Percentiles rank a stretch among this genome's conserved stretches.
Evolutionary conservation across 2,329 filamentous ascomycete genomes (phyloP).

Genomic region (Aciculosporium take): DNA sequence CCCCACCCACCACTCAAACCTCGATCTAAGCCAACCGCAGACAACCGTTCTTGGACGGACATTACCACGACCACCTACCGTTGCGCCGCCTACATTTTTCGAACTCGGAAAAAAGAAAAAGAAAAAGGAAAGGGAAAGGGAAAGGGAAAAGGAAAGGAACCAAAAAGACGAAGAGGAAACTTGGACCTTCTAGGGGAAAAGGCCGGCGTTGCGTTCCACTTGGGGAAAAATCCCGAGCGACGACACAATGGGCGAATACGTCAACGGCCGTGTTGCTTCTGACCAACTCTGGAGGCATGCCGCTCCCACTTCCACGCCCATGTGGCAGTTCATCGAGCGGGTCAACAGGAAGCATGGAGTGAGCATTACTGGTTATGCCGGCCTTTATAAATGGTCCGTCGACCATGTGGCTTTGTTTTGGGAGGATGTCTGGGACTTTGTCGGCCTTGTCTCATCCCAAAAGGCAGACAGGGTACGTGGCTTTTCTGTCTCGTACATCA

Average conservation of each 20-base stretch:
- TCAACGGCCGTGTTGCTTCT: conserved; percentile 6
- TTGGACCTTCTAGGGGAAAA: too few relatives aligned
- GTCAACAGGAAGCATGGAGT: conserved; percentile 55
- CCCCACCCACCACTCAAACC: background rate
- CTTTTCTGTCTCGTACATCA: background rate
- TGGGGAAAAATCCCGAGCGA: background rate
- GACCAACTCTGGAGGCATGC: conserved; percentile 58
- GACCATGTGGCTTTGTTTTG: conserved; percentile 65
- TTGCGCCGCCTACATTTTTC: background rate
- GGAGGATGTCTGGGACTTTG: conserved; percentile 73
- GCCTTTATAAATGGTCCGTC: conserved; percentile 78
- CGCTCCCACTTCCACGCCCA: conserved; percentile 50
- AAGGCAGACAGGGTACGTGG: conserved; percentile 42
- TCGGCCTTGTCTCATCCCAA: conserved; percentile 56
- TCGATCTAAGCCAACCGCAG: too few relatives aligned
- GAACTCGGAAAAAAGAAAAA: background rate
- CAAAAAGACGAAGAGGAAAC: too few relatives aligned
- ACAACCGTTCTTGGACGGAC: too few relatives aligned
- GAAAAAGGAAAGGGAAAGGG: background rate
- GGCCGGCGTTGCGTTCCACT: background rate
- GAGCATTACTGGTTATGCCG: conserved; percentile 50
- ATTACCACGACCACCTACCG: background rate
- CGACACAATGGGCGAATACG: conserved; percentile 8
- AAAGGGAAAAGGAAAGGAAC: too few relatives aligned
- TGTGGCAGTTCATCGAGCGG: conserved; percentile 56